Percentiles rank a stretch among this genome's conserved stretches.
Evolutionary conservation across 176 grass and related monocot species (phyloP).

Genomic region (Rhynchospora pubera): DNA sequence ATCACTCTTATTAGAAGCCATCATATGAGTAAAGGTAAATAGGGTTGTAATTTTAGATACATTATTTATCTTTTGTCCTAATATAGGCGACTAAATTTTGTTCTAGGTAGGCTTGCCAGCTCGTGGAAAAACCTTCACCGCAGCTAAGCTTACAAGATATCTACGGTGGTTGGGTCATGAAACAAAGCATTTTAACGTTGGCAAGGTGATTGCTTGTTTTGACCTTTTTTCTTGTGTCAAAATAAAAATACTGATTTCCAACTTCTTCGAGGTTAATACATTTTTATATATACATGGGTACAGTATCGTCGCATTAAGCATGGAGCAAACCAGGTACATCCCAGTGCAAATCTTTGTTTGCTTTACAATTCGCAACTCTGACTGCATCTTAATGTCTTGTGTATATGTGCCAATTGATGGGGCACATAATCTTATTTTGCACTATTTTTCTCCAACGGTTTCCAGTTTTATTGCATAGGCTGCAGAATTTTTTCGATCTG

Average conservation of each 20-base stretch:
- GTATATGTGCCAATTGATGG: neutral
- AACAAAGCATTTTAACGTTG: constrained; percentile 99
- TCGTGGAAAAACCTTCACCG: constrained; percentile 96
- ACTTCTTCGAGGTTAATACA: constrained; percentile 22
- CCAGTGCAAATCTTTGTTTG: constrained; percentile 14
- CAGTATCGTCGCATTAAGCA: constrained; percentile 94
- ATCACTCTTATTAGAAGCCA: neutral
- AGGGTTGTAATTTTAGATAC: neutral
- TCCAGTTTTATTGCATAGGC: constrained; percentile 47
- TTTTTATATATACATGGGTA: constrained; percentile 29
- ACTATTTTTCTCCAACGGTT: constrained; percentile 32
- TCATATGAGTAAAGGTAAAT: neutral
- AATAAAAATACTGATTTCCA: neutral
- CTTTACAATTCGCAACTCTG: neutral
- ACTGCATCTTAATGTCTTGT: neutral
- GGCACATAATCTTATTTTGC: constrained; percentile 25
- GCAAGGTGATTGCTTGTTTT: constrained; percentile 57
- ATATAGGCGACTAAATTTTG: constrained; percentile 16
- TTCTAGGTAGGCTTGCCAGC: constrained; percentile 92
- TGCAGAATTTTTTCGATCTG: constrained; percentile 92
- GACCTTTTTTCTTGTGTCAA: constrained; percentile 8
- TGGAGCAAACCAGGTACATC: constrained; percentile 81
- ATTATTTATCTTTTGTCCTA: constrained; percentile 10
- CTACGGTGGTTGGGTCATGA: constrained; percentile 97
- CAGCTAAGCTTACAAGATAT: constrained; percentile 97